Evolutionary conservation across 2,329 filamentous ascomycete genomes (phyloP).

Genomic region (Sarocladium kiliense): DNA sequence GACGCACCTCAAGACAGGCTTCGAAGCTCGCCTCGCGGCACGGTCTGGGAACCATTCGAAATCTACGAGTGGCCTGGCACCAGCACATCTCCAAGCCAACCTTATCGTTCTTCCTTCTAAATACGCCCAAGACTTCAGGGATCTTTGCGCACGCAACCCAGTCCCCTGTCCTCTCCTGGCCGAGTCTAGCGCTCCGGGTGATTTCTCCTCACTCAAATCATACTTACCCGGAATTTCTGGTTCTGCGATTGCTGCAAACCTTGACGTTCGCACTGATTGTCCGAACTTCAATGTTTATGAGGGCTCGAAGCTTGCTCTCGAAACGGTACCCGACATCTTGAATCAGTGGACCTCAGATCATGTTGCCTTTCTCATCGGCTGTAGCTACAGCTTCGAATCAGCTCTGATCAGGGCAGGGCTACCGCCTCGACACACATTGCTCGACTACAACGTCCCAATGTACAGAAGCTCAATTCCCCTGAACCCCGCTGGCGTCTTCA

Average conservation of each 20-base stretch:
- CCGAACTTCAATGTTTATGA: slow-evolving; percentile 55
- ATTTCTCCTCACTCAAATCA: slow-evolving; percentile 32
- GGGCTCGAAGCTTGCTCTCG: slow-evolving; percentile 35
- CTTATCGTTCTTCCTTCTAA: slow-evolving; percentile 52
- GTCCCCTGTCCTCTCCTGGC: slow-evolving; percentile 58
- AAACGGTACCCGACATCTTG: slow-evolving; percentile 36
- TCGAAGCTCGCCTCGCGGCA: slow-evolving; percentile 36
- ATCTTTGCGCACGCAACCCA: slow-evolving; percentile 55
- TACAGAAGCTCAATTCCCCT: slow-evolving; percentile 54
- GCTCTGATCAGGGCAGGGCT: slow-evolving; percentile 48
- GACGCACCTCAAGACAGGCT: slow-evolving; percentile 18
- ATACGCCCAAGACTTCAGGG: slow-evolving; percentile 53
- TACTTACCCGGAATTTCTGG: slow-evolving; percentile 18
- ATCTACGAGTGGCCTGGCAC: slow-evolving; percentile 50
- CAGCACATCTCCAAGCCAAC: slow-evolving; percentile 55
- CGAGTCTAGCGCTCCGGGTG: slow-evolving; percentile 40
- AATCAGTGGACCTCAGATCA: slow-evolving; percentile 52
- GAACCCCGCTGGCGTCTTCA: slow-evolving; percentile 54
- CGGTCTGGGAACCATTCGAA: slow-evolving; percentile 32
- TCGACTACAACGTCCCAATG: slow-evolving; percentile 53
- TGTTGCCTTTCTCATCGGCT: slow-evolving; percentile 59
- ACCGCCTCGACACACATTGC: slow-evolving; percentile 42
- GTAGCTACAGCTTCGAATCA: slow-evolving; percentile 58
- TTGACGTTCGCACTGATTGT: slow-evolving; percentile 54
- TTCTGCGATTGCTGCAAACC: slow-evolving; percentile 28